Evolutionary conservation across 768 basidiomycete genomes (phyloP).

Genomic region (Lentinula edodes): DNA sequence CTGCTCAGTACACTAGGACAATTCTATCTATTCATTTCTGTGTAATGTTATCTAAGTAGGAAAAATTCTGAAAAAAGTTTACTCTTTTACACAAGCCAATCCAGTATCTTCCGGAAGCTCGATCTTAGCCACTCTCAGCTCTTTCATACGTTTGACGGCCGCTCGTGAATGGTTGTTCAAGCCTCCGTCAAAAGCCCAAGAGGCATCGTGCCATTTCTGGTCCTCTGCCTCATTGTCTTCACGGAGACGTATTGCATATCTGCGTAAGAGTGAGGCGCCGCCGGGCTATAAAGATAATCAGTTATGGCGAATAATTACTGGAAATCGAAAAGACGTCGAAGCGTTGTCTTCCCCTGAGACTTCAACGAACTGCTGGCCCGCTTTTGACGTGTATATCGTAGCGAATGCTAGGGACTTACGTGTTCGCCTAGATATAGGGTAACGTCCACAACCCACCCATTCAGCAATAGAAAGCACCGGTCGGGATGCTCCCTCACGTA

Average conservation of each 20-base stretch:
- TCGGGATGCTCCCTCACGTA: constrained; percentile 21
- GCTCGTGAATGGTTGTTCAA: constrained; percentile 68
- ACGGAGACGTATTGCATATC: constrained; percentile 31
- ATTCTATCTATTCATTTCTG: too few relatives aligned
- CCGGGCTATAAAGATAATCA: constrained; percentile 45
- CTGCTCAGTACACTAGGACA: too few relatives aligned
- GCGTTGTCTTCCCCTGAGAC: too few relatives aligned
- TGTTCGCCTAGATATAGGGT: constrained; percentile 60
- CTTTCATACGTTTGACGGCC: constrained; percentile 42
- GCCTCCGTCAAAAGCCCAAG: constrained; percentile 66
- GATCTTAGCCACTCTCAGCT: constrained; percentile 39
- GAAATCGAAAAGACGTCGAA: neutral
- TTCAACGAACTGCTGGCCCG: too few relatives aligned
- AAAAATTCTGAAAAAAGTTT: too few relatives aligned
- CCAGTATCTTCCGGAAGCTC: neutral
- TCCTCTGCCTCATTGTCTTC: constrained; percentile 12
- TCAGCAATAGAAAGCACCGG: constrained; percentile 49
- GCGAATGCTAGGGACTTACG: constrained; percentile 35
- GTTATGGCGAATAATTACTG: neutral
- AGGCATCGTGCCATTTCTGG: constrained; percentile 36
- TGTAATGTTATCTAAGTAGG: too few relatives aligned
- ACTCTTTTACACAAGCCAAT: too few relatives aligned
- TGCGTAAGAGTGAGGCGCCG: constrained; percentile 46
- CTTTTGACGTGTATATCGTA: too few relatives aligned
- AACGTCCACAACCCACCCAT: constrained; percentile 58